Conservation (phyloP, 2,329 filamentous ascomycete genomes). For the Arachnomyces sp. region DNA sequence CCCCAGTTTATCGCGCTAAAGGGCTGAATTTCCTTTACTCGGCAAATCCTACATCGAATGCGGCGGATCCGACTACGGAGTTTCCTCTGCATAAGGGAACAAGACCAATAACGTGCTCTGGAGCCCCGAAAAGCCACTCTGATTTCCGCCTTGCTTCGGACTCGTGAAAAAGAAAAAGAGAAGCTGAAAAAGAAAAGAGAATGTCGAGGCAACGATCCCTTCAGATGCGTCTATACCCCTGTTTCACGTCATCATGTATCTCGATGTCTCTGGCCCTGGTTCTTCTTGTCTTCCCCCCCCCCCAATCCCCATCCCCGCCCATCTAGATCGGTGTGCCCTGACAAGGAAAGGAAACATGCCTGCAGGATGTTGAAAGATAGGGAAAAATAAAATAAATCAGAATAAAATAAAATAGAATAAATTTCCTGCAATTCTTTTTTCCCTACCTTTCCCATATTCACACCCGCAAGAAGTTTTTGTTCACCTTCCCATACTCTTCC, state of each 20-base stretch:
- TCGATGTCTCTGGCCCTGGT: conserved; percentile 30
- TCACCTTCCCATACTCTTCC: conserved; percentile 11
- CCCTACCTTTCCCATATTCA: conserved; percentile 1
- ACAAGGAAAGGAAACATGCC: conserved; percentile 35
- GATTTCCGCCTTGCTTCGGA: too few species aligned
- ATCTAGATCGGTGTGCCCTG: conserved; percentile 38
- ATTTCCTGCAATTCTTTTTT: background rate
- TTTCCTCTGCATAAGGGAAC: too few species aligned
- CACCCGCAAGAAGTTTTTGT: conserved; percentile 21
- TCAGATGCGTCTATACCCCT: conserved; percentile 16
- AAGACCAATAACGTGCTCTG: too few species aligned
- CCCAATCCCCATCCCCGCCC: conserved; percentile 18
- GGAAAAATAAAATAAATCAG: background rate
- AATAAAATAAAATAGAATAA: background rate
- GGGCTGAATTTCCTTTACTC: too few species aligned
- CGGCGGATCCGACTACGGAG: too few species aligned
- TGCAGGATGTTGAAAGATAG: conserved; percentile 33
- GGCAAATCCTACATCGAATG: too few species aligned
- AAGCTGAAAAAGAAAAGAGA: too few species aligned
- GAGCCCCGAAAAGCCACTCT: too few species aligned
- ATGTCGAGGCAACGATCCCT: conserved; percentile 10
- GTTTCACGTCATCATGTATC: conserved; percentile 22
- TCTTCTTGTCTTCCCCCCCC: conserved; percentile 22
- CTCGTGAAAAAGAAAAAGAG: too few species aligned
- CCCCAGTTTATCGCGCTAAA: too few species aligned